Conservation (phyloP, 495 filamentous ascomycete genomes). For the Jackrogersella multiformis region DNA sequence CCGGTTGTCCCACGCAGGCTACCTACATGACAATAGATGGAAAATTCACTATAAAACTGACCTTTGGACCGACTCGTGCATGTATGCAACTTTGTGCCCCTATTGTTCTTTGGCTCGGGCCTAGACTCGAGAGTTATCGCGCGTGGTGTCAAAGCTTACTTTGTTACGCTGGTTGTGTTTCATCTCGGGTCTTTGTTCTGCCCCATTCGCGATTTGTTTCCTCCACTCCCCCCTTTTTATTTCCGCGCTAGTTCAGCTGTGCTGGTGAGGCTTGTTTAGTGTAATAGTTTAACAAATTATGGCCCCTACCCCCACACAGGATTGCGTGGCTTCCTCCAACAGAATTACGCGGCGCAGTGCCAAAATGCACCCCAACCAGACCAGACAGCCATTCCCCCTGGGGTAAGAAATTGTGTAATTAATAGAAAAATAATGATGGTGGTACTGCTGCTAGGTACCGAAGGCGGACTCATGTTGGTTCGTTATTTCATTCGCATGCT, state of each 20-base stretch:
- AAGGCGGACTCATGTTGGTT: too few species aligned
- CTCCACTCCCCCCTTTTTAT: not conserved
- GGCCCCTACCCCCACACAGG: conserved; percentile 2
- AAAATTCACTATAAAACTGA: conserved; percentile 8
- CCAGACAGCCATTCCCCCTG: not conserved
- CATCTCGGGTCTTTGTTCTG: not conserved
- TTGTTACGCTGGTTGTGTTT: not conserved
- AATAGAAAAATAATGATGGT: too few species aligned
- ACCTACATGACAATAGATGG: conserved; percentile 24
- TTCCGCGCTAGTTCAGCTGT: not conserved
- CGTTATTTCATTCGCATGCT: too few species aligned
- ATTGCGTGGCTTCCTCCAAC: conserved; percentile 24
- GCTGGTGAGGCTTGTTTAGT: conserved; percentile 4
- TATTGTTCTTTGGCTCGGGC: not conserved
- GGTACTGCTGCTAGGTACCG: too few species aligned
- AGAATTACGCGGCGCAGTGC: conserved; percentile 6
- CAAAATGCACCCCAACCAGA: conserved; percentile 4
- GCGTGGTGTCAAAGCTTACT: not conserved
- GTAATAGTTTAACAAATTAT: not conserved
- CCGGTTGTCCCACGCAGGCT: conserved; percentile 27
- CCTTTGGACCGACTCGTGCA: not conserved
- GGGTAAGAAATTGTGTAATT: conserved; percentile 1
- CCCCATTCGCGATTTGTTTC: not conserved
- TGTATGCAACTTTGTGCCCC: conserved; percentile 5
- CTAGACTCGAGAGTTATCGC: not conserved